Percentiles rank a stretch among this genome's conserved stretches.
Conservation (phyloP, 1,139 yeast species). For the Torulaspora pretoriensis region DNA sequence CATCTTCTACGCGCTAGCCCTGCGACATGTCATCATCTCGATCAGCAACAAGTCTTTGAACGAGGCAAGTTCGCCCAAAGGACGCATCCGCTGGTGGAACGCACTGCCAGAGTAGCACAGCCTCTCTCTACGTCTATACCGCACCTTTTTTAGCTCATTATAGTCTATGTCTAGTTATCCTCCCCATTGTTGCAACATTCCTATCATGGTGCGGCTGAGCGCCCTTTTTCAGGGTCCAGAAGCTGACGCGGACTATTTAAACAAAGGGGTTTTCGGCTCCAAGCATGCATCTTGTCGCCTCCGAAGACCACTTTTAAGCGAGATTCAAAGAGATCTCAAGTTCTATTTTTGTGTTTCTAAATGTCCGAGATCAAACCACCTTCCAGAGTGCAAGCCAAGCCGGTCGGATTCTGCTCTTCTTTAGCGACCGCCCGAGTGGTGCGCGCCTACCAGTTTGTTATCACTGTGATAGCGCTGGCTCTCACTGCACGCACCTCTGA, state of each 20-base stretch:
- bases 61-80: neutral
- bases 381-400: neutral
- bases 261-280: neutral
- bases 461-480: constrained; percentile 4
- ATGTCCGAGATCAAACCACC: constrained; percentile 1
- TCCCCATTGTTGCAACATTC: neutral
- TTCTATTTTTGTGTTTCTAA: neutral
- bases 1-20: neutral
- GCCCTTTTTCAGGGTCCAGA: neutral
- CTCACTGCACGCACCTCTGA: neutral
- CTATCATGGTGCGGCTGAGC: neutral
- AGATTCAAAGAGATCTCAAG: neutral
- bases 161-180: too few relatives aligned
- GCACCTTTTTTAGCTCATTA: neutral
- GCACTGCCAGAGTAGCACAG: neutral
- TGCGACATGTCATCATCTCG: neutral
- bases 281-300: neutral
- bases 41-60: neutral
- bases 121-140: neutral
- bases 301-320: neutral
- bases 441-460: constrained; percentile 6
- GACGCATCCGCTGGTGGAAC: neutral
- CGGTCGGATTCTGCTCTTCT: constrained; percentile 3
- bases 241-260: neutral
- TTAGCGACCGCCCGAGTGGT: constrained; percentile 2